A percentile compares a stretch with the other conserved stretches of the same genome.
phyloP scores from a whole-genome alignment of 495 filamentous ascomycete species.

The Evansstolkia leycettana region DNA sequence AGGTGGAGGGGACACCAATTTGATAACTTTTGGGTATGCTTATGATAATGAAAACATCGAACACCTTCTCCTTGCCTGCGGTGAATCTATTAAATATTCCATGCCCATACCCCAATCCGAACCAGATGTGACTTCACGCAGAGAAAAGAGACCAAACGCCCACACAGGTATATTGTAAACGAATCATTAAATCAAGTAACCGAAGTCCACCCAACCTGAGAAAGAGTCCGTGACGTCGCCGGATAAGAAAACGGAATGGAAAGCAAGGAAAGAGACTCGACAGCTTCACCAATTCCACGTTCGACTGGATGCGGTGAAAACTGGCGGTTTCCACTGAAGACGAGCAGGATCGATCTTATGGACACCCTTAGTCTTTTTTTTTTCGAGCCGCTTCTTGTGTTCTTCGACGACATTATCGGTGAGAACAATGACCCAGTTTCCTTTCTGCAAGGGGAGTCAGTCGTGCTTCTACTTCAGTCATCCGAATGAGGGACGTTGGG shows the following conservation, averaged over 20 bases:
- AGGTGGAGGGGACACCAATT: no score
- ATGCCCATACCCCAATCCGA: no score
- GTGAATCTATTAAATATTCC: no score
- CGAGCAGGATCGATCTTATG: constrained; percentile 64
- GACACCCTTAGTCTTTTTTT: constrained; percentile 65
- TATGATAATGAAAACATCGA: no score
- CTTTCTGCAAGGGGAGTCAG: constrained; percentile 42
- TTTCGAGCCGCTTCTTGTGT: constrained; percentile 55
- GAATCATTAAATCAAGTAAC: no score
- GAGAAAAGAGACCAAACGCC: no score
- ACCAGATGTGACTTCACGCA: no score
- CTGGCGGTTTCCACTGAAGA: constrained; percentile 90
- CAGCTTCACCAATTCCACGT: constrained; percentile 98
- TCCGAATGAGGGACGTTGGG: background rate
- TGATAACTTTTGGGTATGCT: no score
- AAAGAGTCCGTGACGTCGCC: no score
- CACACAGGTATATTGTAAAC: no score
- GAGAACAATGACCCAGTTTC: constrained; percentile 85
- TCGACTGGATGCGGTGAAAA: constrained; percentile 75
- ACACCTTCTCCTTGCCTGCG: no score
- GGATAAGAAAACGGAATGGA: constrained; percentile 6
- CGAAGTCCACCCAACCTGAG: no score
- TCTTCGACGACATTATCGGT: constrained; percentile 69
- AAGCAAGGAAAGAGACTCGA: background rate
- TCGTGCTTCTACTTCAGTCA: background rate